Conservation (phyloP, 352 stramenopile species). For the Phytophthora pluvialis region DNA sequence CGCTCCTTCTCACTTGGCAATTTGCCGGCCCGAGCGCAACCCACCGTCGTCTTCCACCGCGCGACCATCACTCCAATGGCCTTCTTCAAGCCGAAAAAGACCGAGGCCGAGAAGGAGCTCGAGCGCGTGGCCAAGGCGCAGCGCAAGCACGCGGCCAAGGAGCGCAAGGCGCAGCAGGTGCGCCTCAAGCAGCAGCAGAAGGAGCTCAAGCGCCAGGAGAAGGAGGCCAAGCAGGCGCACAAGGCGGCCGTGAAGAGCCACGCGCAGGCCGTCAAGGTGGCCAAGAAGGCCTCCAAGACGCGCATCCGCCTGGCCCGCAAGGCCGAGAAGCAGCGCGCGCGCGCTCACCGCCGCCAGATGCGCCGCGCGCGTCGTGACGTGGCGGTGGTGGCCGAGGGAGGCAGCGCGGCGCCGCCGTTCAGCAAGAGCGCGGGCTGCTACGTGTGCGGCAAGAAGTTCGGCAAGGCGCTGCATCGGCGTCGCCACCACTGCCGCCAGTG, state of each 20-base stretch:
- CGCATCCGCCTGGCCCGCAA: conserved; percentile 22
- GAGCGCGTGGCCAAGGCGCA: conserved; percentile 36
- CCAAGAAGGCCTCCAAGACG: conserved; percentile 38
- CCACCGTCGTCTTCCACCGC: neutral
- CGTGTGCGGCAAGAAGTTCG: conserved; percentile 54
- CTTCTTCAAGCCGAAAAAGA: conserved; percentile 35
- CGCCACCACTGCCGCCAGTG: conserved; percentile 79
- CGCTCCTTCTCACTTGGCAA: conserved; percentile 33
- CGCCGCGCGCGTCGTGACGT: conserved; percentile 1
- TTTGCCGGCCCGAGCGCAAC: conserved; percentile 28
- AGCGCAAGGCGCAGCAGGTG: neutral
- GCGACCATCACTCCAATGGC: conserved; percentile 33
- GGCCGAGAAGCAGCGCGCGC: conserved; percentile 25
- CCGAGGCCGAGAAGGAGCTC: conserved; percentile 39
- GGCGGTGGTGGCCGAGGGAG: neutral
- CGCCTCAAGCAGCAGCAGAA: conserved; percentile 15
- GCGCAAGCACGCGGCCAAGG: neutral
- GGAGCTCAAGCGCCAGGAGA: conserved; percentile 21
- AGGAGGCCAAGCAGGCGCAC: conserved; percentile 22
- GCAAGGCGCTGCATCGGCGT: conserved; percentile 28
- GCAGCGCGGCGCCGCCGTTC: conserved; percentile 30
- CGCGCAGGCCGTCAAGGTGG: conserved; percentile 17
- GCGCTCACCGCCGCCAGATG: conserved; percentile 1
- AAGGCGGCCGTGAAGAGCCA: conserved; percentile 29
- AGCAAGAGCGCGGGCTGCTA: conserved; percentile 42